Base-by-base conservation (phyloP, 768 basidiomycete species). In the Boletus bicolor region DNA sequence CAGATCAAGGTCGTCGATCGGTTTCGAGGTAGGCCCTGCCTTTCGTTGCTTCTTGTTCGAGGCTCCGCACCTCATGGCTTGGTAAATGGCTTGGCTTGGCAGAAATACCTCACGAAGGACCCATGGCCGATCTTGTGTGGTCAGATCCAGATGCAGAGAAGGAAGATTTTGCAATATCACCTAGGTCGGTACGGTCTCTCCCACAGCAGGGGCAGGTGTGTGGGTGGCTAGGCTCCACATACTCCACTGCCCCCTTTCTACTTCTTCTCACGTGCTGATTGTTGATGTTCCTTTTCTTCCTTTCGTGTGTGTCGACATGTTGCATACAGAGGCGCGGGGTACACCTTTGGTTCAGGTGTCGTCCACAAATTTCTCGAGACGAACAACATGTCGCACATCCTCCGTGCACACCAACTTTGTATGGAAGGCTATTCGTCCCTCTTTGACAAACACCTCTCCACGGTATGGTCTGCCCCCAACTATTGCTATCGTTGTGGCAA, bases 381-480 rank as follows among this genome's bases (percentile, higher is more conserved):
- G 49, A 99, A 99, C 75, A 82, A 86, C 62, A 97, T 99, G 93
- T 86, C 89, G 21, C 96, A 98, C 70, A 97, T 99, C 64, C 83
- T 98, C 24, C 92, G 97, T 24, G 97, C 97, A 24, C 97, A 99
- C 71, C 97, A 99, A 68, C 82, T 99, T 9, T 98, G 97, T 73
- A 98, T 99, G 97, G 97, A 99, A 73, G 97, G 97, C 0, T 98
- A 93, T 71, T 83, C 89, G n/a, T 93, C 93, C n/a, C 80, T 98
- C 32, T 98, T 98, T 63, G 93, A 95, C 71, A 87, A 92, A 60
- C 91, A 92, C 65, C 82, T 99, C 53, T 93, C 92, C 26, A 99
- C 97, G 0, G 97, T 99, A 7, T 99, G 97, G 97, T 92, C 89
- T 21, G 97, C 97, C 38, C 96, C 96, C 38, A 99, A 99, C 69